These are phyloP conservation scores for Huntiella moniliformis DNA, from an alignment of 2,329 filamentous ascomycete genomes.

Conservation along the genomic window DNA sequence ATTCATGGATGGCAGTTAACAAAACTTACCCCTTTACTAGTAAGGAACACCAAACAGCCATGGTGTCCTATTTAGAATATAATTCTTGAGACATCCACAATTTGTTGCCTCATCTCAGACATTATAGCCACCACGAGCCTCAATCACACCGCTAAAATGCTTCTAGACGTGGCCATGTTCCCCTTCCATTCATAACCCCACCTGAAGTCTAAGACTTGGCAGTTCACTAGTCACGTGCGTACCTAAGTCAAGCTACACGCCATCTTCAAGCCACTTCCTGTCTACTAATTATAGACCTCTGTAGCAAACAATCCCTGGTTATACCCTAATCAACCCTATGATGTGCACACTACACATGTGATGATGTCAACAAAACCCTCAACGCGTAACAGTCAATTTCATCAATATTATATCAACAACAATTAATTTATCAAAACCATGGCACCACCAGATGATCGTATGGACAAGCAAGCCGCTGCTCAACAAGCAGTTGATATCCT, in stretches of 20 bases:
- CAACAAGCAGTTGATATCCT: conserved; percentile 70
- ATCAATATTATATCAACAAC: background rate
- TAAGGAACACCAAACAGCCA: too few species aligned
- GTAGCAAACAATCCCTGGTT: background rate
- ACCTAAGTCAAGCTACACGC: background rate
- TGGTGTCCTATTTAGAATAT: too few species aligned
- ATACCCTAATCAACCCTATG: background rate
- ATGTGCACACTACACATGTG: background rate
- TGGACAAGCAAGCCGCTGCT: conserved; percentile 55
- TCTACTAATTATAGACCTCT: background rate
- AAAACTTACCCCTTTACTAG: too few species aligned
- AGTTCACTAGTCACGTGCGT: too few species aligned
- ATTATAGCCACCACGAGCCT: background rate
- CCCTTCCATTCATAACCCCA: too few species aligned
- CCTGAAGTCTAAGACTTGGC: too few species aligned
- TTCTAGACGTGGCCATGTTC: too few species aligned
- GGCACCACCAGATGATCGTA: conserved; percentile 27
- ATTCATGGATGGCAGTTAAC: too few species aligned
- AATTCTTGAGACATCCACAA: too few species aligned
- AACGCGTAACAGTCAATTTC: background rate
- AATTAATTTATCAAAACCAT: conserved; percentile 13
- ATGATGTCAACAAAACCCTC: background rate
- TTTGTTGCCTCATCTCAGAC: background rate
- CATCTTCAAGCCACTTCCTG: background rate
- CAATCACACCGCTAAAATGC: background rate